Percentiles rank a stretch among this genome's conserved stretches.
Evolutionary conservation across 2,329 filamentous ascomycete species (phyloP).

Genomic region (Kalmusia sp.): DNA sequence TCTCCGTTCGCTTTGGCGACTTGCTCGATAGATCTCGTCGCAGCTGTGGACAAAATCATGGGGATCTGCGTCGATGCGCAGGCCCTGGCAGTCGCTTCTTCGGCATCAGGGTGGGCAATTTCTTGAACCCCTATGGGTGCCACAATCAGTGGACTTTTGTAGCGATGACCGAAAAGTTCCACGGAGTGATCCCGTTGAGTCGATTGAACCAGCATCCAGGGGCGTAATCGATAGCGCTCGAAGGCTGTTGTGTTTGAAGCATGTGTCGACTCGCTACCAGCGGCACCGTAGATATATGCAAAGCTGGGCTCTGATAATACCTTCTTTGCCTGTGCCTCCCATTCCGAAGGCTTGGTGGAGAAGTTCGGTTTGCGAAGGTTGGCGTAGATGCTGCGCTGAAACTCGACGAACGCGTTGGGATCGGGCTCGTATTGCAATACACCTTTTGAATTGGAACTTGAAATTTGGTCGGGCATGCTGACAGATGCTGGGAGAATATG

Average conservation of each 20-base stretch:
- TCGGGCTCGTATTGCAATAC: conserved; percentile 42
- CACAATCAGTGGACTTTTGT: conserved; percentile 64
- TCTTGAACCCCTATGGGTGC: conserved; percentile 74
- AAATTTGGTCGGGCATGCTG: not conserved
- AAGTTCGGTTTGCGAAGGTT: conserved; percentile 46
- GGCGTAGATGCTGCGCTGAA: conserved; percentile 48
- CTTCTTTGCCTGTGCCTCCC: conserved; percentile 45
- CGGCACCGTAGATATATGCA: conserved; percentile 48
- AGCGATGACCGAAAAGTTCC: conserved; percentile 46
- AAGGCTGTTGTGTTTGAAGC: conserved; percentile 48
- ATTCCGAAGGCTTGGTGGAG: conserved; percentile 50
- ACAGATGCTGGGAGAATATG: not conserved
- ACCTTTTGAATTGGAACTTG: conserved; percentile 7
- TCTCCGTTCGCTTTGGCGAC: conserved; percentile 65
- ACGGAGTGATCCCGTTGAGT: conserved; percentile 42
- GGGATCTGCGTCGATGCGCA: conserved; percentile 68
- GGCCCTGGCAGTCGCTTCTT: conserved; percentile 68
- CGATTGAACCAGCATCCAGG: conserved; percentile 50
- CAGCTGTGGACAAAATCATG: conserved; percentile 72
- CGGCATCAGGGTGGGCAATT: conserved; percentile 71
- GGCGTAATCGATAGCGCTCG: conserved; percentile 47
- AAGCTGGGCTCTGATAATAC: conserved; percentile 48
- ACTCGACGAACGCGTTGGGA: conserved; percentile 39
- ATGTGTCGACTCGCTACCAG: conserved; percentile 46
- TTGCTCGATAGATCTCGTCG: conserved; percentile 70